Evolutionary conservation across 2,329 filamentous ascomycete genomes (phyloP).

Genomic region (Ceratocystis papillata): DNA sequence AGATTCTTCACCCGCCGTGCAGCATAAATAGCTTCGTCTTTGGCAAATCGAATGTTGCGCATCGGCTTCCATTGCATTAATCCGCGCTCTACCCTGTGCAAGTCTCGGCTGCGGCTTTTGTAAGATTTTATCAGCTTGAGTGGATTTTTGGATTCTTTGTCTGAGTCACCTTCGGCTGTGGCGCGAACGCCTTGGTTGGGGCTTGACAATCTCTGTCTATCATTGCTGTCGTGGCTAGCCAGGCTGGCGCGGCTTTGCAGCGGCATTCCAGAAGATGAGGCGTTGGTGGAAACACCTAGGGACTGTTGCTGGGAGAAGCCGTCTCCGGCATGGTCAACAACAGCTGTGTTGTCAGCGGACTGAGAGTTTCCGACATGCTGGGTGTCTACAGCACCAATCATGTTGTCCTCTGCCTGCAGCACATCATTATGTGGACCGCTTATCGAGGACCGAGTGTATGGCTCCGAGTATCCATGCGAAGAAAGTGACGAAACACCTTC

Average conservation of each 20-base stretch:
- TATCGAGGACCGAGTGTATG: conserved; percentile 15
- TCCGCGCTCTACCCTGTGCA: conserved; percentile 78
- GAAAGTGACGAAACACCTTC: conserved; percentile 15
- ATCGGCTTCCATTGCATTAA: conserved; percentile 94
- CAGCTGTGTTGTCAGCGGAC: not conserved
- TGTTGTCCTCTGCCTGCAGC: not conserved
- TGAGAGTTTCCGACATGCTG: not conserved
- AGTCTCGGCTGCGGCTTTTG: conserved; percentile 56
- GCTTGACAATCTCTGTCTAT: conserved; percentile 30
- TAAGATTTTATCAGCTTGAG: conserved; percentile 51
- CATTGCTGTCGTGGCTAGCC: conserved; percentile 32
- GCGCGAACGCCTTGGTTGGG: conserved; percentile 28
- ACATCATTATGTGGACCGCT: not conserved
- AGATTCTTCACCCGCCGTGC: conserved; percentile 65
- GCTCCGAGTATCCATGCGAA: conserved; percentile 20
- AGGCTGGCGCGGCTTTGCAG: not conserved
- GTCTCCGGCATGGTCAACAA: not conserved
- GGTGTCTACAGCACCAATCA: not conserved
- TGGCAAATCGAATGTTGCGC: conserved; percentile 74
- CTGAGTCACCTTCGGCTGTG: conserved; percentile 28
- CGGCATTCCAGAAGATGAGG: not conserved
- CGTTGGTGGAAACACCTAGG: not conserved
- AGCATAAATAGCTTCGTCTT: conserved; percentile 74
- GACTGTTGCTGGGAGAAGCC: not conserved
- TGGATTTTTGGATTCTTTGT: conserved; percentile 40